Evolutionary conservation across 2,329 filamentous ascomycete genomes (phyloP).

Genomic region (Trichophyton schoenleinii): DNA sequence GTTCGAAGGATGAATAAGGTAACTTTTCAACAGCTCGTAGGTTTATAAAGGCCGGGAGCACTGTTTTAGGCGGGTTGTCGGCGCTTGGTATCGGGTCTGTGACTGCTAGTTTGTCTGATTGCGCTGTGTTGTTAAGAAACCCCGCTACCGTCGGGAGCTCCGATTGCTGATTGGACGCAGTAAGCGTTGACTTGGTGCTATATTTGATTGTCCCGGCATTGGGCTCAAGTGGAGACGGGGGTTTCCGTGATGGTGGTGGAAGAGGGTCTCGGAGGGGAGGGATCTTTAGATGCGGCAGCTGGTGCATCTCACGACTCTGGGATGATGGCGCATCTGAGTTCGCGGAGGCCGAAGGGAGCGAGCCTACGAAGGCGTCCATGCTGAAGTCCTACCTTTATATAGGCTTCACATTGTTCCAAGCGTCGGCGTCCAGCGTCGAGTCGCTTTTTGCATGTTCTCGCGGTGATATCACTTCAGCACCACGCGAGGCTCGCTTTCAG

Average conservation of each 20-base stretch:
- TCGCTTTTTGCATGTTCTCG: not conserved
- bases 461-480: not conserved
- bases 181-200: conserved; percentile 19
- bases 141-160: conserved; percentile 27
- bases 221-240: conserved; percentile 36
- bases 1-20: conserved; percentile 30
- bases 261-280: conserved; percentile 37
- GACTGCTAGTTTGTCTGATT: conserved; percentile 23
- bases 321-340: conserved; percentile 26
- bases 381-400: not conserved
- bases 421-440: not conserved
- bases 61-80: conserved; percentile 30
- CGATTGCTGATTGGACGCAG: conserved; percentile 21
- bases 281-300: conserved; percentile 33
- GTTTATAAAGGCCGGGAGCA: conserved; percentile 36
- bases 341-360: conserved; percentile 17
- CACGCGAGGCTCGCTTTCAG: not conserved
- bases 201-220: conserved; percentile 25
- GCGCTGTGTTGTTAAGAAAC: conserved; percentile 22
- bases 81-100: conserved; percentile 13
- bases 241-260: conserved; percentile 29
- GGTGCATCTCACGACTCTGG: conserved; percentile 27
- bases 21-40: conserved; percentile 36
- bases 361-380: conserved; percentile 9
- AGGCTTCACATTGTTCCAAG: not conserved